Base-by-base conservation (phyloP, 371 early-diverging fungal genomes). In the Phascolomyces articulosus region DNA sequence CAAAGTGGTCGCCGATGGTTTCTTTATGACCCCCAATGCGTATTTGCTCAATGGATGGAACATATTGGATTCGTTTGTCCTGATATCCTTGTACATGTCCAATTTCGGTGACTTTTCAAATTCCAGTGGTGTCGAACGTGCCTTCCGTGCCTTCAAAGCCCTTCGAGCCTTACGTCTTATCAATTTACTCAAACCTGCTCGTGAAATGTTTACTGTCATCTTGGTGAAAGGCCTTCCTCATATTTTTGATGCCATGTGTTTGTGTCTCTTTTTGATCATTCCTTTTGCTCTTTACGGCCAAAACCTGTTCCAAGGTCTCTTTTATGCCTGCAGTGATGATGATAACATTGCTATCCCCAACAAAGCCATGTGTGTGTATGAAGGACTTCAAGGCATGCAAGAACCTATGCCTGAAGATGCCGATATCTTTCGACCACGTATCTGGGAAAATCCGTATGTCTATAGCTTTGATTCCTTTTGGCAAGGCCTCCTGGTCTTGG, bases 261-360 rank as follows among this genome's bases (percentile, higher is more conserved):
- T 90, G 2, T 79, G 84, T 28, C 44, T 90, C 24, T 69, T 78
- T 34, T 65, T 91, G 20, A 82, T 90, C 54, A 78, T 90, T 0
- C 91, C 91, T 0, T 90, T 88, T 71, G 90, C 89, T 1, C 72
- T 91, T 2, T 89, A 88, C 67, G 90, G 90, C 0, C 82, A 85
- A 63, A 86, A 85, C 21, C 58, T 90, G 4, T 91, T 89, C 55
- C 70, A 78, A 54, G 90, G 88, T 0, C 62, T 84, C 11, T 83
- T 90, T 38, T 85, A 72, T 60, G 31, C 24, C 16, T 91, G 91
- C 65, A 90, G 86, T 58, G 91, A 90, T 62, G 68, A 55, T 15
- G 84, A 82, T 49, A 65, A 63, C n/a, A n/a, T n/a, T 11, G 40
- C 20, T 18, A 72, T 72, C 27, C 29, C 56, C 0, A 55, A 34